Conservation (phyloP, 2,329 filamentous ascomycete genomes). For the Neofusicoccum umdonicola region DNA sequence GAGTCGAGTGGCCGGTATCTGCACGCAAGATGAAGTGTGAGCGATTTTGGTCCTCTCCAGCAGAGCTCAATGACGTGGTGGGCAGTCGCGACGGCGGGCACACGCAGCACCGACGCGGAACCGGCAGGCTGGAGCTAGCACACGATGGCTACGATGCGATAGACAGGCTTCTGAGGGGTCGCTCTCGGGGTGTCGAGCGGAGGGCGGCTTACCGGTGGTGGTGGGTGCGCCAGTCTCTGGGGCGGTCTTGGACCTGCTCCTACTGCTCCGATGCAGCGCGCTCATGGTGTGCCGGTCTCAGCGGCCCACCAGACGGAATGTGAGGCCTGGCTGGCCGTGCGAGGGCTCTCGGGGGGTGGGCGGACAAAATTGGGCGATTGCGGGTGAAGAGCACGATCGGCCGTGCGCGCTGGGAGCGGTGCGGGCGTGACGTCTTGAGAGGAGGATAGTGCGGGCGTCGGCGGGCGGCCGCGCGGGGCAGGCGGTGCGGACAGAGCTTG, state of each 20-base stretch:
- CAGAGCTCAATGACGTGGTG: constrained; percentile 13
- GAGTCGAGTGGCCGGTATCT: constrained; percentile 10
- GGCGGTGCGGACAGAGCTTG: background rate
- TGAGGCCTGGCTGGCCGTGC: background rate
- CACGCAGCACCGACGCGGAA: background rate
- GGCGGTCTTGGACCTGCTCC: constrained; percentile 36
- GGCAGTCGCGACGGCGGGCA: background rate
- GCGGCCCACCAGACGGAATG: constrained; percentile 1
- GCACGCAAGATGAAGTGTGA: background rate
- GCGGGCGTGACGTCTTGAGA: background rate
- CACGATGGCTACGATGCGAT: background rate
- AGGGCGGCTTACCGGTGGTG: constrained; percentile 9
- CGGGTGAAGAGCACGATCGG: constrained; percentile 12
- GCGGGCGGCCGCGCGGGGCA: background rate
- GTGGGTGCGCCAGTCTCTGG: constrained; percentile 23
- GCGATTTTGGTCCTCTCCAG: background rate
- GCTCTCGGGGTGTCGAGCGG: background rate
- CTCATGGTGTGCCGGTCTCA: constrained; percentile 39
- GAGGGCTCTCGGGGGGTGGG: background rate
- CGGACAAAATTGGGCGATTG: constrained; percentile 16
- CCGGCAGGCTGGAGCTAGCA: background rate
- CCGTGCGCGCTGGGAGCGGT: constrained; percentile 11
- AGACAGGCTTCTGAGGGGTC: background rate
- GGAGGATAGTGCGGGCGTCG: background rate
- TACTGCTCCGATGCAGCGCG: constrained; percentile 34